Evolutionary conservation across 352 stramenopile genomes (phyloP).

Genomic region (Globisporangium recalcitrans): DNA sequence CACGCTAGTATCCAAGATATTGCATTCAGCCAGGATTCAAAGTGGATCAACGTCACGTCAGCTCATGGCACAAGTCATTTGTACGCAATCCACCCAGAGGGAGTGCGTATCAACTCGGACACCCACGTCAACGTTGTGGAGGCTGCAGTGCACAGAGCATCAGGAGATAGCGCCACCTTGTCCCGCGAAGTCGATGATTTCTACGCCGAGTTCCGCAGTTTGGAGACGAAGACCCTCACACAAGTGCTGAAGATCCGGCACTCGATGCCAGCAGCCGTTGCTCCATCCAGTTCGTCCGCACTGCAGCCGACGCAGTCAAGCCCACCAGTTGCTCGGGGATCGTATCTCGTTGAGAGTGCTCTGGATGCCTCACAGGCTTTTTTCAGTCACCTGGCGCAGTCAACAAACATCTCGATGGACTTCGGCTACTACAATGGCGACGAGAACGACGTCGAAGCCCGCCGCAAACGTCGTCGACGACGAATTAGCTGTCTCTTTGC

Average conservation of each 20-base stretch:
- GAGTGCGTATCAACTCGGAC: slow-evolving; percentile 56
- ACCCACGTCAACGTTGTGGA: slow-evolving; percentile 49
- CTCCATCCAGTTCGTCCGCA: slow-evolving; percentile 16
- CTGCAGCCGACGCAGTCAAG: slow-evolving; percentile 21
- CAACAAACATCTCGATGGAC: slow-evolving; percentile 44
- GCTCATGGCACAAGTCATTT: slow-evolving; percentile 82
- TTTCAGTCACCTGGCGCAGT: slow-evolving; percentile 61
- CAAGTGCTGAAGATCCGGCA: slow-evolving; percentile 78
- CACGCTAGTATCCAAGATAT: slow-evolving; percentile 82
- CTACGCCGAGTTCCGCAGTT: slow-evolving; percentile 52
- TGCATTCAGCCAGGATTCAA: slow-evolving; percentile 74
- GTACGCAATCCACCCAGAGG: slow-evolving; percentile 76
- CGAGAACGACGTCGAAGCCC: slow-evolving; percentile 40
- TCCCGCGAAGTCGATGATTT: slow-evolving; percentile 65
- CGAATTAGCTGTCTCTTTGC: slow-evolving; percentile 65
- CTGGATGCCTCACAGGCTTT: slow-evolving; percentile 67
- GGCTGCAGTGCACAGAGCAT: slow-evolving; percentile 14
- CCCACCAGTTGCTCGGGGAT: slow-evolving; percentile 17
- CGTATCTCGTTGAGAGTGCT: slow-evolving; percentile 45
- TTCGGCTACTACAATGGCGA: slow-evolving; percentile 56
- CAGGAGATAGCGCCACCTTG: slow-evolving; percentile 9
- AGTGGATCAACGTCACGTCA: slow-evolving; percentile 86
- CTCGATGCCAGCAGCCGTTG: slow-evolving; percentile 31
- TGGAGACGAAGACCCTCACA: slow-evolving; percentile 59
- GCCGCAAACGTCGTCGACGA: slow-evolving; percentile 43